Conservation (phyloP, 129 eudicot species). For the Chrysanthemum lavandulifolium region DNA sequence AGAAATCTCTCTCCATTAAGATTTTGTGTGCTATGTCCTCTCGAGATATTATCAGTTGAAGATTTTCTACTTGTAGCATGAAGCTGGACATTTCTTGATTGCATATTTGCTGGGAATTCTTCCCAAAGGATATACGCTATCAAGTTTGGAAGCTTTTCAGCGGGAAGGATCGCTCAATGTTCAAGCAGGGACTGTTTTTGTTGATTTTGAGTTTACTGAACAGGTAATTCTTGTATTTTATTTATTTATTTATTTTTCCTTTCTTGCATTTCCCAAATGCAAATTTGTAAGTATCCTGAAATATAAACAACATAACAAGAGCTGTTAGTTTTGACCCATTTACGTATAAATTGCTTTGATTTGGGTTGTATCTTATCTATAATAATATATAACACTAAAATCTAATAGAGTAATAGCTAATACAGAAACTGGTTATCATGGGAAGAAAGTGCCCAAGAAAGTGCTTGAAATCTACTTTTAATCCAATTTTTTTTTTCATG, state of each 20-base stretch:
- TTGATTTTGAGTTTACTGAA: slow-evolving; percentile 84
- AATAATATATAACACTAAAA: too few relatives aligned
- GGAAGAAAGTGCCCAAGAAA: too few relatives aligned
- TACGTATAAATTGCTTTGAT: too few relatives aligned
- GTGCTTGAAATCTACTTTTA: background rate
- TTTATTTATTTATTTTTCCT: background rate
- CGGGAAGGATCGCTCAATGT: slow-evolving; percentile 88
- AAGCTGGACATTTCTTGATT: slow-evolving; percentile 85
- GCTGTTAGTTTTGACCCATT: too few relatives aligned
- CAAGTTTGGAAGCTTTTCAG: slow-evolving; percentile 88
- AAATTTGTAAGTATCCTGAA: background rate
- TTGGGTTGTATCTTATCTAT: too few relatives aligned
- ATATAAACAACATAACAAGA: background rate
- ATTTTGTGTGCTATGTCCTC: background rate
- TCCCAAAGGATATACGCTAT: slow-evolving; percentile 75
- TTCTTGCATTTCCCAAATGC: background rate
- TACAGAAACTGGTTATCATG: too few relatives aligned
- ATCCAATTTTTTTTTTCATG: background rate
- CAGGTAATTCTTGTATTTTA: slow-evolving; percentile 46
- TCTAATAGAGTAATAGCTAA: too few relatives aligned
- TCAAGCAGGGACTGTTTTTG: slow-evolving; percentile 92
- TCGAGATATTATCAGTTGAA: background rate
- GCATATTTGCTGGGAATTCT: slow-evolving; percentile 82
- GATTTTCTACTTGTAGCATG: slow-evolving; percentile 54
- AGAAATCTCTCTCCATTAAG: slow-evolving; percentile 15